phyloP scores from a whole-genome alignment of 371 early-diverging fungal genomes.

The Coemansia sp. region DNA sequence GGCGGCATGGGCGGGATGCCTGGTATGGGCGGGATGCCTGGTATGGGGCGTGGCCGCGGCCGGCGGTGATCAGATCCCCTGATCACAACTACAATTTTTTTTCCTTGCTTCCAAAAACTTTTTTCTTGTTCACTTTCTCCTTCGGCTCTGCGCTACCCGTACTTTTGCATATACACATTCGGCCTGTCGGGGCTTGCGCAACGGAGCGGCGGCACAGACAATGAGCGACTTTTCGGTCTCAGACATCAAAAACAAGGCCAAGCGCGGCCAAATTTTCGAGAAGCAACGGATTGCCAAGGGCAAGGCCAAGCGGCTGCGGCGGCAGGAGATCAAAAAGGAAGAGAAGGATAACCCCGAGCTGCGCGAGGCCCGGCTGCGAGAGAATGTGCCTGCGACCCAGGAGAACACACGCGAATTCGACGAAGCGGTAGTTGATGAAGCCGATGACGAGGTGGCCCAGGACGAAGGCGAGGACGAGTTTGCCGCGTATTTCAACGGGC shows the following conservation, averaged over 20 bases:
- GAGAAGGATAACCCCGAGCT: constrained; percentile 87
- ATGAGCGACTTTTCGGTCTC: constrained; percentile 1
- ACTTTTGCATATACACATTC: neutral
- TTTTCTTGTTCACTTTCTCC: neutral
- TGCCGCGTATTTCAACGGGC: constrained; percentile 83
- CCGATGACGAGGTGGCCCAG: constrained; percentile 70
- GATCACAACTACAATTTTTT: neutral
- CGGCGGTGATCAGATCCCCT: neutral
- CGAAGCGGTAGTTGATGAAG: constrained; percentile 85
- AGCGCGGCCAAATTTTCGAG: constrained; percentile 74
- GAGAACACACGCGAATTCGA: constrained; percentile 93
- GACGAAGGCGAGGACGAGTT: constrained; percentile 95
- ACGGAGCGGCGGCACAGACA: neutral
- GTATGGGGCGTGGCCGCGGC: neutral
- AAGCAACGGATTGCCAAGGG: constrained; percentile 72
- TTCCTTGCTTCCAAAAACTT: neutral
- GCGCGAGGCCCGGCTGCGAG: constrained; percentile 82
- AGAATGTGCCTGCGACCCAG: constrained; percentile 90
- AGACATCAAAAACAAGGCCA: constrained; percentile 68
- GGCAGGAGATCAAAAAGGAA: constrained; percentile 69
- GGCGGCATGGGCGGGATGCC: constrained; percentile 6
- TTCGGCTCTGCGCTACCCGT: neutral
- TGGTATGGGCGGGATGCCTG: constrained; percentile 1
- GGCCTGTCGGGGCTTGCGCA: neutral
- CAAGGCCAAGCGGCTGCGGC: constrained; percentile 70